A percentile compares a stretch with the other conserved stretches of the same genome.
Conservation (phyloP, 345 rosid genomes). For the Salix udensis region DNA sequence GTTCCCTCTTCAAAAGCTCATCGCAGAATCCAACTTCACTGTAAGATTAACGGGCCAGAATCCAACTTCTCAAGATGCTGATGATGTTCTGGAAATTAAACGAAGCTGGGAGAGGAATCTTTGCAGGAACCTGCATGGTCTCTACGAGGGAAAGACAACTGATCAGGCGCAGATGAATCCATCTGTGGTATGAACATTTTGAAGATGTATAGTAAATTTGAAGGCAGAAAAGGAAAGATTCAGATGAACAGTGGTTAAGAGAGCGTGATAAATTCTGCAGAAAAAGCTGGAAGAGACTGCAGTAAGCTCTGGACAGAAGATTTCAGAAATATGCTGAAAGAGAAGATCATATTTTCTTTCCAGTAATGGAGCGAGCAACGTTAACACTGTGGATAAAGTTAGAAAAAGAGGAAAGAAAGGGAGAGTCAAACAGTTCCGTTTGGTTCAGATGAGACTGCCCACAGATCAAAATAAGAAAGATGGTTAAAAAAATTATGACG, state of each 20-base stretch:
- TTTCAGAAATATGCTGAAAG: constrained; percentile 22
- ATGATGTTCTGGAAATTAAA: not conserved
- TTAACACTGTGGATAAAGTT: constrained; percentile 40
- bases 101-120: constrained; percentile 2
- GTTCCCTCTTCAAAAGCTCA: not conserved
- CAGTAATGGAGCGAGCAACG: constrained; percentile 45
- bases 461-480: not conserved
- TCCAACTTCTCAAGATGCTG: not conserved
- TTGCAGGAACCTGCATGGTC: constrained; percentile 19
- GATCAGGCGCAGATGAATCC: not conserved
- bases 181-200: not conserved
- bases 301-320: constrained; percentile 13
- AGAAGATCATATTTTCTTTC: constrained; percentile 41
- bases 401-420: constrained; percentile 13
- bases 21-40: no score
- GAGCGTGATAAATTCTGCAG: constrained; percentile 2
- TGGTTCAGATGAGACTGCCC: constrained; percentile 2
- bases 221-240: not conserved
- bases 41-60: not conserved
- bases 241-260: not conserved
- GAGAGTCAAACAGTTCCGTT: constrained; percentile 10
- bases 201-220: not conserved
- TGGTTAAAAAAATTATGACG: not conserved
- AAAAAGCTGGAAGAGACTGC: constrained; percentile 18
- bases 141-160: not conserved